Evolutionary conservation across 768 basidiomycete genomes (phyloP).

Genomic region (Myochromella boudieri): DNA sequence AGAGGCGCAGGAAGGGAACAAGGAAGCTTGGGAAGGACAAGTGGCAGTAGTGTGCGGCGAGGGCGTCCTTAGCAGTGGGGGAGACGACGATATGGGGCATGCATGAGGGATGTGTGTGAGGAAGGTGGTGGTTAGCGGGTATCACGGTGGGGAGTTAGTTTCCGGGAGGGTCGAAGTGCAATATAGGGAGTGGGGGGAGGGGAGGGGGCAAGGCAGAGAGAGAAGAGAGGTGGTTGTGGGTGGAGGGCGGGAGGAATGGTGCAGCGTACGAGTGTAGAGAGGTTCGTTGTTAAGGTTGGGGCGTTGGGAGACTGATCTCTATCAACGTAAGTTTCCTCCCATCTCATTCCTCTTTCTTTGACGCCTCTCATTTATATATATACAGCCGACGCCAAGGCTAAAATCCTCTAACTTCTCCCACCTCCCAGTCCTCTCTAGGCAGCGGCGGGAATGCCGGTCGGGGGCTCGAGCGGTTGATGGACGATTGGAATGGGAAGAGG

Average conservation of each 20-base stretch:
- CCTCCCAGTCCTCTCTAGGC: slow-evolving; percentile 35
- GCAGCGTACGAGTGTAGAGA: slow-evolving; percentile 35
- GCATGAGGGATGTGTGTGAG: slow-evolving; percentile 27
- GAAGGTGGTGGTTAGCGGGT: slow-evolving; percentile 36
- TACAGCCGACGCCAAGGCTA: slow-evolving; percentile 11
- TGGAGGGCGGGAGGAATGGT: slow-evolving; percentile 39
- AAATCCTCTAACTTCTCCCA: slow-evolving; percentile 23
- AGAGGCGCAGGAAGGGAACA: slow-evolving; percentile 43
- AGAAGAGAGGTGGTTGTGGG: slow-evolving; percentile 11
- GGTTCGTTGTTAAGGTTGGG: slow-evolving; percentile 45
- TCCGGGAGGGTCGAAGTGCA: slow-evolving; percentile 36
- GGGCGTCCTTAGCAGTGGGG: slow-evolving; percentile 7
- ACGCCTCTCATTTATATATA: background rate
- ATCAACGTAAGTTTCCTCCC: slow-evolving; percentile 14
- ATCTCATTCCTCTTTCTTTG: background rate
- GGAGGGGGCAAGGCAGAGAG: too few species aligned
- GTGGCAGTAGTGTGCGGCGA: slow-evolving; percentile 35
- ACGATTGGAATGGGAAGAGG: slow-evolving; percentile 22
- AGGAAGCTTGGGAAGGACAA: slow-evolving; percentile 48
- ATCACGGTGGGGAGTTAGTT: slow-evolving; percentile 52
- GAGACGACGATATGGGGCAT: slow-evolving; percentile 9
- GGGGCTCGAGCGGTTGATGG: slow-evolving; percentile 33
- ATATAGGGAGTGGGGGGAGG: too few species aligned
- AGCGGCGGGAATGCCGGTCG: slow-evolving; percentile 45
- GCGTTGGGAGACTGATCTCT: slow-evolving; percentile 45